These are phyloP conservation scores for Fagopyrum esculentum DNA, from an alignment of 148 eudicot species.

Conservation along the genomic window DNA sequence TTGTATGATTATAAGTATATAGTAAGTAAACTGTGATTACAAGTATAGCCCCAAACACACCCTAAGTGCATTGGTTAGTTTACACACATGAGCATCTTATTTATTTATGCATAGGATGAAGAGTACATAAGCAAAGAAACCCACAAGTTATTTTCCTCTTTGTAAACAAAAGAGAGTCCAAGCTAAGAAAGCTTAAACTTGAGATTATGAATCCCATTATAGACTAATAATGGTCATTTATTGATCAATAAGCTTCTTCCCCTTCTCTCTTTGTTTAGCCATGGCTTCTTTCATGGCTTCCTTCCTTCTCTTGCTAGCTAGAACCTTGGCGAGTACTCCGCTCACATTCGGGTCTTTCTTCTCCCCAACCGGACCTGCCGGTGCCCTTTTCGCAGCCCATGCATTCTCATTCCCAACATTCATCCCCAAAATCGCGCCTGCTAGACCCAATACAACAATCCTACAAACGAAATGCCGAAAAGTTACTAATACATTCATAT, in stretches of 20 bases:
- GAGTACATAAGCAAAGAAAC: background rate
- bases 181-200: background rate
- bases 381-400: conserved; percentile 52
- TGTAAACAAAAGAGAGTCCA: background rate
- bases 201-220: background rate
- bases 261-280: conserved; percentile 56
- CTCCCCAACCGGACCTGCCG: conserved; percentile 51
- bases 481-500: background rate
- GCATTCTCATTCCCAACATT: conserved; percentile 28
- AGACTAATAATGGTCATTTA: background rate
- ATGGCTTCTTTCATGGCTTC: conserved; percentile 76
- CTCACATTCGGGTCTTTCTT: conserved; percentile 67
- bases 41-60: too few species aligned
- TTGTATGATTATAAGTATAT: too few species aligned
- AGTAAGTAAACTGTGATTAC: too few species aligned
- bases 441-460: conserved; percentile 31
- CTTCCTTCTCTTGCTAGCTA: conserved; percentile 83
- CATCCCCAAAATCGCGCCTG: conserved; percentile 33
- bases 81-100: background rate
- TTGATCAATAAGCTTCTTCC: conserved; percentile 29
- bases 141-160: background rate
- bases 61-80: background rate
- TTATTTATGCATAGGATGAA: background rate
- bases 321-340: conserved; percentile 56
- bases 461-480: conserved; percentile 25